Conservation (phyloP, 1,284 basidiomycete genomes). For the Ceratobasidium sp. region DNA sequence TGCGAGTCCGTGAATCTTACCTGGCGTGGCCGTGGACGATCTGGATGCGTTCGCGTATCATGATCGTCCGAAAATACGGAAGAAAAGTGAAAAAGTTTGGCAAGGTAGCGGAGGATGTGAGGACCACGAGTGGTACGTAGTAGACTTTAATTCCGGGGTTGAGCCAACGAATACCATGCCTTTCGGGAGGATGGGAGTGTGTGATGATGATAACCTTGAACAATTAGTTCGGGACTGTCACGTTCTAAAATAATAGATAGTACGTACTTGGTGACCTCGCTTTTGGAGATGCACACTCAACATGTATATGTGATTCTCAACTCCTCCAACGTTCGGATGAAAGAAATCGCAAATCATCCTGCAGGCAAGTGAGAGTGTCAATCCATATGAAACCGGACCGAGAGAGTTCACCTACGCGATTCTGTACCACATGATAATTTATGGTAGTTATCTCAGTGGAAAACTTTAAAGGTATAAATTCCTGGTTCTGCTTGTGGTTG, state of each 20-base stretch:
- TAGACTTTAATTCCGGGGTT: slow-evolving; percentile 92
- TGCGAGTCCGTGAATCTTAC: not conserved
- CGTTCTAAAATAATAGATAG: not conserved
- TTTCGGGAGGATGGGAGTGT: slow-evolving; percentile 87
- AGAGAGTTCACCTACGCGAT: slow-evolving; percentile 44
- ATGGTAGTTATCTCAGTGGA: not conserved
- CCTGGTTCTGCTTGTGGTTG: not conserved
- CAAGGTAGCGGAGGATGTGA: slow-evolving; percentile 91
- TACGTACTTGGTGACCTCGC: slow-evolving; percentile 84
- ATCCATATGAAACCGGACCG: too few species aligned
- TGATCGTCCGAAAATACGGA: slow-evolving; percentile 90
- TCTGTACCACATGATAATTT: slow-evolving; percentile 31
- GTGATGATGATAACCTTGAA: slow-evolving; percentile 92
- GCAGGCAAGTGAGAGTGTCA: too few species aligned
- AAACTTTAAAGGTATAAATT: not conserved
- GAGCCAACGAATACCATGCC: slow-evolving; percentile 91
- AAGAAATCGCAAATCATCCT: slow-evolving; percentile 99
- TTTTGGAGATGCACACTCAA: slow-evolving; percentile 86
- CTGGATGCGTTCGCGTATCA: slow-evolving; percentile 88
- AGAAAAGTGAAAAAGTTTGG: slow-evolving; percentile 95
- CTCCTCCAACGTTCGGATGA: slow-evolving; percentile 93
- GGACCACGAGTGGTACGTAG: slow-evolving; percentile 89
- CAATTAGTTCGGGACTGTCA: slow-evolving; percentile 36
- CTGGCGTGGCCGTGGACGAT: slow-evolving; percentile 93
- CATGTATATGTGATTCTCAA: slow-evolving; percentile 97